These are phyloP conservation scores for Kwoniella newhampshirensis DNA, from an alignment of 768 basidiomycete genomes.

Conservation along the genomic window DNA sequence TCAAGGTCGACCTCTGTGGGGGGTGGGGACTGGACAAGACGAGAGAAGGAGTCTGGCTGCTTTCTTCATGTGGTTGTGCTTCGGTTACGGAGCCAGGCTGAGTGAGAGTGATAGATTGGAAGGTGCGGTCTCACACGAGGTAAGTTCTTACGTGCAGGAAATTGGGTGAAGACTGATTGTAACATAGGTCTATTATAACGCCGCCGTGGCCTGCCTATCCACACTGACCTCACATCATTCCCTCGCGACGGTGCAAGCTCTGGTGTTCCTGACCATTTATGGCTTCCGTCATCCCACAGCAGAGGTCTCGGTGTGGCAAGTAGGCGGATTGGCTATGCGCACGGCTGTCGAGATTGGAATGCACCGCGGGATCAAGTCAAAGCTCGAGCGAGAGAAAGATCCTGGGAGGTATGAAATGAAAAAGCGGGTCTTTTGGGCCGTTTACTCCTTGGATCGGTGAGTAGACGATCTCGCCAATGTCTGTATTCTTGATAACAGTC, in stretches of 20 bases:
- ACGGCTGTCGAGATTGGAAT: slow-evolving; percentile 39
- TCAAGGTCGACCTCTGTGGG: slow-evolving; percentile 32
- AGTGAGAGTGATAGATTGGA: slow-evolving; percentile 30
- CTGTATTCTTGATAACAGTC: neutral
- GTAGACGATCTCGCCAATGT: neutral
- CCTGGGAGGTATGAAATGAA: slow-evolving; percentile 26
- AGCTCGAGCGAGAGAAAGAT: slow-evolving; percentile 16
- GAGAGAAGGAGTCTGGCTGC: slow-evolving; percentile 28
- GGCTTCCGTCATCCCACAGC: slow-evolving; percentile 15
- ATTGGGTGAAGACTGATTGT: neutral
- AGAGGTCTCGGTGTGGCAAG: slow-evolving; percentile 37
- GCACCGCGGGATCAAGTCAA: slow-evolving; percentile 26
- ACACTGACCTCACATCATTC: slow-evolving; percentile 43
- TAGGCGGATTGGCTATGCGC: slow-evolving; percentile 39
- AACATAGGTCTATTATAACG: slow-evolving; percentile 41
- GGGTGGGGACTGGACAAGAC: slow-evolving; percentile 30
- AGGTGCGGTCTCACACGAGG: slow-evolving; percentile 31
- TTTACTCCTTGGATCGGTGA: slow-evolving; percentile 38
- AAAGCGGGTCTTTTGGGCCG: slow-evolving; percentile 43
- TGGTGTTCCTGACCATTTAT: slow-evolving; percentile 36
- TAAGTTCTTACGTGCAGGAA: slow-evolving; percentile 17
- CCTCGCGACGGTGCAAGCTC: slow-evolving; percentile 40
- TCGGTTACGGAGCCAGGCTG: slow-evolving; percentile 40
- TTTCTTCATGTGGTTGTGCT: slow-evolving; percentile 35
- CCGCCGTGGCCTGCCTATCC: slow-evolving; percentile 44